Percentiles rank a stretch among this genome's conserved stretches.
Conservation (phyloP, 78 protist genomes). For the Protostelium mycophagum region DNA sequence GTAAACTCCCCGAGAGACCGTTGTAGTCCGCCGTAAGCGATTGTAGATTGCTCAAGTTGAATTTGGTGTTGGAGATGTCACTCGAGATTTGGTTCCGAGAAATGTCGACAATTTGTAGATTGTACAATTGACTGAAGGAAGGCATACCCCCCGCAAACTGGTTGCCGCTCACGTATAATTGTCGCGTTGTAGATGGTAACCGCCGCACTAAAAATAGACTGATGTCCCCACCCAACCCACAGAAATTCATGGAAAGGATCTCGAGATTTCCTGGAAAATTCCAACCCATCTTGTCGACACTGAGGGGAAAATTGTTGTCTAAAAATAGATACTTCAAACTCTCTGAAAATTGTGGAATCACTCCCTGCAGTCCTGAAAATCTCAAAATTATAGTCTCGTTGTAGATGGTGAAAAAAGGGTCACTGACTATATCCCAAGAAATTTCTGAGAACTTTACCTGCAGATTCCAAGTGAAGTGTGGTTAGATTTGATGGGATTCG, state of each 20-base stretch:
- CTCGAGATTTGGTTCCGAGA: too few species aligned
- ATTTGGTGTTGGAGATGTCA: background rate
- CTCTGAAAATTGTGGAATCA: too few species aligned
- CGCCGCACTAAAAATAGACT: background rate
- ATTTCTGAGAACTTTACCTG: background rate
- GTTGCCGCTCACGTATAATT: background rate
- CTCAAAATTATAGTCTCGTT: too few species aligned
- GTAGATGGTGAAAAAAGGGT: background rate
- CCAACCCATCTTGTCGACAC: background rate
- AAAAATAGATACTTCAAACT: background rate
- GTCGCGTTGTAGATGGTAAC: background rate
- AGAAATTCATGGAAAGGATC: background rate
- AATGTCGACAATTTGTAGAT: too few species aligned
- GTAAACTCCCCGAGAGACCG: background rate
- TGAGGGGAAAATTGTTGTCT: background rate
- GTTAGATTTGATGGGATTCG: too few species aligned
- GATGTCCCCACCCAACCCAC: background rate
- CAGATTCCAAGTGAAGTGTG: background rate
- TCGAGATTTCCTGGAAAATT: background rate
- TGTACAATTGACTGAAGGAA: too few species aligned
- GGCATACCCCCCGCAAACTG: background rate
- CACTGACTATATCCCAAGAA: background rate
- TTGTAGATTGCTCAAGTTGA: background rate
- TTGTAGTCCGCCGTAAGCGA: background rate
- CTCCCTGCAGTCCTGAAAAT: too few species aligned